Evolutionary conservation across 805 yeast species (phyloP).

Genomic region (Pichia gijzeniarum): DNA sequence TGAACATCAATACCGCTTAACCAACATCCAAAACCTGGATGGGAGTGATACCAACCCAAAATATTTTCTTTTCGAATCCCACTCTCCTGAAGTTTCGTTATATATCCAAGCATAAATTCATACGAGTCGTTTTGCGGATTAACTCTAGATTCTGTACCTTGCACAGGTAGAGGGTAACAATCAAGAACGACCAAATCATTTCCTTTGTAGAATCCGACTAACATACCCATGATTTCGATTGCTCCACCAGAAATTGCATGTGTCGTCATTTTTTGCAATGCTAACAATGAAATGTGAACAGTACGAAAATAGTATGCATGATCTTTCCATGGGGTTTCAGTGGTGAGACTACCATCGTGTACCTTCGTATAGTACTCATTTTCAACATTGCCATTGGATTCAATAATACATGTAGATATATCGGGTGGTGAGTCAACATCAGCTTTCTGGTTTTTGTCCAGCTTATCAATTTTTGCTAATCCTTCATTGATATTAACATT

Average conservation of each 20-base stretch:
- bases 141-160: constrained; percentile 93
- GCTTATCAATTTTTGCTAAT: neutral
- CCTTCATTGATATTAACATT: neutral
- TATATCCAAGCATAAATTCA: constrained; percentile 87
- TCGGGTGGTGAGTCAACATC: constrained; percentile 1
- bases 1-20: constrained; percentile 87
- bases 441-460: neutral
- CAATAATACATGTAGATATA: neutral
- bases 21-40: constrained; percentile 98
- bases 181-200: constrained; percentile 65
- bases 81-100: constrained; percentile 46
- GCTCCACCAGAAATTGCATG: constrained; percentile 83
- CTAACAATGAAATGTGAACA: constrained; percentile 62
- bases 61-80: constrained; percentile 55
- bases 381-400: neutral
- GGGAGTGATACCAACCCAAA: constrained; percentile 96
- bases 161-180: constrained; percentile 83
- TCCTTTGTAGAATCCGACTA: constrained; percentile 62
- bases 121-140: constrained; percentile 92
- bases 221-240: constrained; percentile 93
- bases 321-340: constrained; percentile 47
- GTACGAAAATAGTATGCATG: constrained; percentile 56
- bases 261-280: constrained; percentile 65
- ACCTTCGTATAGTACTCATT: neutral
- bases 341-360: neutral